Percentiles rank a stretch among this genome's conserved stretches.
phyloP scores from a whole-genome alignment of 768 basidiomycete species.

The Phallus indusiatus region DNA sequence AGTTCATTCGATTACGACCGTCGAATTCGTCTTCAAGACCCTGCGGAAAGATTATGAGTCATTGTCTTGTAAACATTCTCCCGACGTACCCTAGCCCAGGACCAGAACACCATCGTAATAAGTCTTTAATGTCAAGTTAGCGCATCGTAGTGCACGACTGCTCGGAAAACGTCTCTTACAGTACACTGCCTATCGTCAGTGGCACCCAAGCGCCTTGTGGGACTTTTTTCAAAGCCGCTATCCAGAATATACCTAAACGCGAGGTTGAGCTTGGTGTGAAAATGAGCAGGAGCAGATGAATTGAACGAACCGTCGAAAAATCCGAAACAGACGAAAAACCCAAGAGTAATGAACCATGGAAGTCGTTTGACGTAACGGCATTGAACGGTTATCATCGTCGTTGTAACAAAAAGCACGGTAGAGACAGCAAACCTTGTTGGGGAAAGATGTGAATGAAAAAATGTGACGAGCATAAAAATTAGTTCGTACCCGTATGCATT shows the following conservation, averaged over 20 bases:
- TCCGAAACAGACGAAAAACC: constrained; percentile 45
- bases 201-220: constrained; percentile 63
- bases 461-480: background rate
- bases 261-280: background rate
- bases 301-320: constrained; percentile 45
- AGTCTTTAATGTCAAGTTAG: constrained; percentile 19
- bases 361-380: constrained; percentile 46
- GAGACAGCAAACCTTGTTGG: constrained; percentile 49
- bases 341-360: constrained; percentile 32
- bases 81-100: constrained; percentile 44
- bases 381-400: constrained; percentile 44
- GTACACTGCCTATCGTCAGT: constrained; percentile 41
- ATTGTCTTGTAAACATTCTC: background rate
- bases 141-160: background rate
- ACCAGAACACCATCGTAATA: constrained; percentile 50
- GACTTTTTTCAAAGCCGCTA: constrained; percentile 50
- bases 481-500: constrained; percentile 40
- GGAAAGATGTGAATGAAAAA: background rate
- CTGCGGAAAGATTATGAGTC: constrained; percentile 11
- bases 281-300: background rate
- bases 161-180: constrained; percentile 25
- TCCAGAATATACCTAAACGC: constrained; percentile 45
- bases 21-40: constrained; percentile 56
- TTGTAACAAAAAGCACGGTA: constrained; percentile 57
- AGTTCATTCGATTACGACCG: constrained; percentile 40